phyloP scores from a whole-genome alignment of 169 alveolate genomes.

The Plasmodium vivax region DNA sequence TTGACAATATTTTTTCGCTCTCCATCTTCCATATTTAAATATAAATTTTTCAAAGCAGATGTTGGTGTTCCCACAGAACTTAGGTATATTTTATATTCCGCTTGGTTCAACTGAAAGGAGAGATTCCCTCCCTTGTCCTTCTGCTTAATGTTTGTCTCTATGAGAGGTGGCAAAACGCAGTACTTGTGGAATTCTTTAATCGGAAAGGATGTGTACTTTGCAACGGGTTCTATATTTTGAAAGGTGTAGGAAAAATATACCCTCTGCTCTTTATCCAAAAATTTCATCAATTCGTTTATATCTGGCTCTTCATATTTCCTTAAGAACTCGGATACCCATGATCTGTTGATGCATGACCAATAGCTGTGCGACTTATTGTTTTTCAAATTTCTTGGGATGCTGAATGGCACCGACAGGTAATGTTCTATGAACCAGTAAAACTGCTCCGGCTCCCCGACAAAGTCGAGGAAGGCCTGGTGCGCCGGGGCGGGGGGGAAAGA shows the following conservation, averaged over 20 bases:
- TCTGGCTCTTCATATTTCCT: constrained; percentile 46
- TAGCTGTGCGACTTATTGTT: neutral
- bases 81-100: constrained; percentile 50
- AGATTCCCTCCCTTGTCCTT: neutral
- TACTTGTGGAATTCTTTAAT: constrained; percentile 41
- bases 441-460: constrained; percentile 68
- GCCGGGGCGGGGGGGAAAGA: neutral
- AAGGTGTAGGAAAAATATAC: neutral
- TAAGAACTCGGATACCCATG: constrained; percentile 65
- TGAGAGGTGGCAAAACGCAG: constrained; percentile 46
- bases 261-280: constrained; percentile 43
- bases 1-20: constrained; percentile 2
- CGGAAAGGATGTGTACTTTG: constrained; percentile 28
- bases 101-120: constrained; percentile 22
- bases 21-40: neutral
- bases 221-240: constrained; percentile 15
- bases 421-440: constrained; percentile 61
- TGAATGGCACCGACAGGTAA: constrained; percentile 54
- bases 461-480: constrained; percentile 58
- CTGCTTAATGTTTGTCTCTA: constrained; percentile 19
- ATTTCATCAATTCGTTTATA: neutral
- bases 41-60: constrained; percentile 47
- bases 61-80: constrained; percentile 1
- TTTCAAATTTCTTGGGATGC: constrained; percentile 5
- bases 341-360: neutral